Percentiles rank a stretch among this genome's conserved stretches.
These are phyloP conservation scores for Chlamydomonas sp. DNA, from an alignment of 139 green algal genomes.

Conservation along the genomic window DNA sequence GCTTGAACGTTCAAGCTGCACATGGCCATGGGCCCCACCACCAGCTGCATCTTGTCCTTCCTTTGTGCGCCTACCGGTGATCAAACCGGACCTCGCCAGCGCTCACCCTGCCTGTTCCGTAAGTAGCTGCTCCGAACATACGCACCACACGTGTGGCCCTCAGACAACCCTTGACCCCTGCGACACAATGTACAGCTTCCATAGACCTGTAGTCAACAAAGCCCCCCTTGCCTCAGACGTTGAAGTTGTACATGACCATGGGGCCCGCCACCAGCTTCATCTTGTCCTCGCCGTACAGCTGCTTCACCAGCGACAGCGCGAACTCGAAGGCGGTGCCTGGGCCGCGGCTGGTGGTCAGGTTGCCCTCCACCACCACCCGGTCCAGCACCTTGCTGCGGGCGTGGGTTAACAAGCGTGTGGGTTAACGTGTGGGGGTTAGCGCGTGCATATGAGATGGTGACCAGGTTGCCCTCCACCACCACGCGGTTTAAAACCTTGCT, in stretches of 20 bases:
- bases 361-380: conserved; percentile 91
- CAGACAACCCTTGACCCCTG: too few relatives aligned
- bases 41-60: too few relatives aligned
- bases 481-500: conserved; percentile 79
- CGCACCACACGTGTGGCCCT: too few relatives aligned
- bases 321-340: conserved; percentile 97
- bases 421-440: not conserved
- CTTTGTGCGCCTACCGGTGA: too few relatives aligned
- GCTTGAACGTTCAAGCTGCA: too few relatives aligned
- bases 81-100: too few relatives aligned
- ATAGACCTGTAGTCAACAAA: too few relatives aligned
- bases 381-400: conserved; percentile 57
- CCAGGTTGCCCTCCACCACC: conserved; percentile 87
- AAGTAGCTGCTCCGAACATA: too few relatives aligned
- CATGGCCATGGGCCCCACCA: too few relatives aligned
- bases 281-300: conserved; percentile 90
- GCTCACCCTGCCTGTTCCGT: too few relatives aligned
- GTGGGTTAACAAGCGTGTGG: not conserved
- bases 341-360: conserved; percentile 85
- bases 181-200: too few relatives aligned
- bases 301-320: conserved; percentile 89
- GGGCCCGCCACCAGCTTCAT: conserved; percentile 85
- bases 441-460: conserved; percentile 63
- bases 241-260: conserved; percentile 85
- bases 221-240: too few relatives aligned